Conservation (phyloP, 108 stramenopile species). For the Pseudonitzschia pungens region DNA sequence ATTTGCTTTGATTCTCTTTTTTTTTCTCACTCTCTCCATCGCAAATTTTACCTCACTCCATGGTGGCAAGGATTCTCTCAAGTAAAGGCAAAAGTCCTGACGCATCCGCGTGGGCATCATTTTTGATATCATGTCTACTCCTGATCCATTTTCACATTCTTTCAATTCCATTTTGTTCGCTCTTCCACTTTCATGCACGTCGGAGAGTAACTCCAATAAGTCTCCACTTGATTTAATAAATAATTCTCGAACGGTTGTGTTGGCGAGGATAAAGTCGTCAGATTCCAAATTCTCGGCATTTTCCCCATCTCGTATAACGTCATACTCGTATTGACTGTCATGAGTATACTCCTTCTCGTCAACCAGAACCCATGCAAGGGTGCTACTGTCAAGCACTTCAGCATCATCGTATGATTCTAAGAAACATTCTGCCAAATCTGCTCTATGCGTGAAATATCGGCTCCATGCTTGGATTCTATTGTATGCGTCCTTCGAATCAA, state of each 20-base stretch:
- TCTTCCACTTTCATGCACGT: neutral
- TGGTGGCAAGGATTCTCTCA: conserved; percentile 13
- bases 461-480: conserved; percentile 40
- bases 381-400: neutral
- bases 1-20: neutral
- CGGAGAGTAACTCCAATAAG: conserved; percentile 2
- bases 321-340: neutral
- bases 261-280: neutral
- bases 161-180: neutral
- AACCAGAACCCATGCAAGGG: conserved; percentile 5
- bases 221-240: neutral
- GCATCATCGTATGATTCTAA: conserved; percentile 28
- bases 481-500: conserved; percentile 26
- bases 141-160: neutral
- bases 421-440: conserved; percentile 21
- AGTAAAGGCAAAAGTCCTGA: conserved; percentile 27
- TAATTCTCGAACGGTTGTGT: neutral
- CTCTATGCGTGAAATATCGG: conserved; percentile 45
- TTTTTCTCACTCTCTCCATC: conserved; percentile 20
- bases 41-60: conserved; percentile 14
- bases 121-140: conserved; percentile 8
- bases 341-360: neutral
- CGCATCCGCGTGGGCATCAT: conserved; percentile 20
- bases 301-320: neutral
- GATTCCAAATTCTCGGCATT: neutral